Evolutionary conservation across 805 yeast genomes (phyloP), one percentile per base, ranked within the genome.

Genomic region (Kazachstania viticola): DNA sequence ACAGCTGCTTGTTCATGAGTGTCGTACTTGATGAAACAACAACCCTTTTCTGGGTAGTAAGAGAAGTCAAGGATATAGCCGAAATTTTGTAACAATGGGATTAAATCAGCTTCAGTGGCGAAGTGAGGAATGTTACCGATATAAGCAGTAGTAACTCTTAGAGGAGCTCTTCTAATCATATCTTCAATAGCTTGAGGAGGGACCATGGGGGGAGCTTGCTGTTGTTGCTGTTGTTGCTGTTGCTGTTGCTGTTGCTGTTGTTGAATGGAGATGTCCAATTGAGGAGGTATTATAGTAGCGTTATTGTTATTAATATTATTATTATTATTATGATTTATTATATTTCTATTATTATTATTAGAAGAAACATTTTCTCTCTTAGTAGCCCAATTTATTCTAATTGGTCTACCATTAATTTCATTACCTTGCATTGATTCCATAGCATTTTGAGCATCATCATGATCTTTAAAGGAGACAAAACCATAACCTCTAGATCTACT

Each of bases 401-500:
- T 72, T 23, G 80, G 71, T 49, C 94, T 67, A 35, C 87, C 87
- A 30, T 76, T 73, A 32, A 84, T 58, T 52, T 67, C 62, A 38
- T 66, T 68, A 30, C 94, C 93, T 53, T 79, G 79, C 83, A 78
- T 81, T 18, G 75, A 58, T 35, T 66, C 67, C 41, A 82, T 61
- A 18, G 93, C 93, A 31, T 54, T 56, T 45, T 79, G 83, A 2
- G 94, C 95, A 41, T 82, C 88, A 14, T 62, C 57, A 39, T 67
- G 71, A 17, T 67, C 70, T 17, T 62, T 55, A 48, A 85, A 85
- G 1, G 88, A 76, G 9, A 83, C 91, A 56, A 85, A 84, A 2
- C 95, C 95, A 50, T 84, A 84, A 23, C 95, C 94, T 58, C 95
- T 67, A 3, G 94, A 82, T 51, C 94, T 67, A 27, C 93, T 91